Percentiles rank a stretch among this genome's conserved stretches.
These are phyloP conservation scores for Pseudozyma hubeiensis DNA, from an alignment of 1,284 basidiomycete species.

Conservation along the genomic window DNA sequence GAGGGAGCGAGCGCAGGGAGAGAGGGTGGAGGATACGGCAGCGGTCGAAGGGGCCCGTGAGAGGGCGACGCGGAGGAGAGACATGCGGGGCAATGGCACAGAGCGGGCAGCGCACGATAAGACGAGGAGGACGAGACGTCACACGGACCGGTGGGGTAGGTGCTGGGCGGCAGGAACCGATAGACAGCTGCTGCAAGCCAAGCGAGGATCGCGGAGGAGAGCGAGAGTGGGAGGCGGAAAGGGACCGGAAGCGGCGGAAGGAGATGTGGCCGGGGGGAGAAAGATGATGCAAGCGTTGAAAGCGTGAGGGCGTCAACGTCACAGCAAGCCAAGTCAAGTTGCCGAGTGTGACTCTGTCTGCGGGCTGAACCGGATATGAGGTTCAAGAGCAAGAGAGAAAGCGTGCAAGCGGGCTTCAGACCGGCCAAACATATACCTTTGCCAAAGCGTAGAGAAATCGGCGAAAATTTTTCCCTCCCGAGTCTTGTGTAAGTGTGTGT, in stretches of 20 bases:
- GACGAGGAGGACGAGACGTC: conserved; percentile 4
- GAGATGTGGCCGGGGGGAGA: not conserved
- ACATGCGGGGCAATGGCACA: conserved; percentile 4
- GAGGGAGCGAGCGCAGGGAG: not conserved
- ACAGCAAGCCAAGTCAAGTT: conserved; percentile 1
- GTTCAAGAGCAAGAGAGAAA: not conserved
- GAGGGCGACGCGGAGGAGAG: conserved; percentile 35
- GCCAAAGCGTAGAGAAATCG: not conserved
- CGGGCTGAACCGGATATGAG: conserved; percentile 12
- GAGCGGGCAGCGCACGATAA: not conserved
- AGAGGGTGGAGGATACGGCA: conserved; percentile 1
- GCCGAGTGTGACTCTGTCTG: not conserved
- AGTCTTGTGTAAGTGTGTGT: no score
- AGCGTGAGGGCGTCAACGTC: conserved; percentile 1
- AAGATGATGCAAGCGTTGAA: conserved; percentile 4
- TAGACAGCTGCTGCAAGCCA: not conserved
- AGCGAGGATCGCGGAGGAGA: conserved; percentile 8
- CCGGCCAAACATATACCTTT: conserved; percentile 11
- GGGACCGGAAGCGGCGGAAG: conserved; percentile 4
- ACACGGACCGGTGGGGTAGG: no score
- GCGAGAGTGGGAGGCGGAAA: not conserved
- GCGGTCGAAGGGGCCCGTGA: conserved; percentile 15
- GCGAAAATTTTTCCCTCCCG: conserved; percentile 8
- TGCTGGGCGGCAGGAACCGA: no score
- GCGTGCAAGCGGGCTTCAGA: conserved; percentile 15